These are phyloP conservation scores for Cicer bijugum DNA, from an alignment of 306 rosid genomes.

Conservation along the genomic window DNA sequence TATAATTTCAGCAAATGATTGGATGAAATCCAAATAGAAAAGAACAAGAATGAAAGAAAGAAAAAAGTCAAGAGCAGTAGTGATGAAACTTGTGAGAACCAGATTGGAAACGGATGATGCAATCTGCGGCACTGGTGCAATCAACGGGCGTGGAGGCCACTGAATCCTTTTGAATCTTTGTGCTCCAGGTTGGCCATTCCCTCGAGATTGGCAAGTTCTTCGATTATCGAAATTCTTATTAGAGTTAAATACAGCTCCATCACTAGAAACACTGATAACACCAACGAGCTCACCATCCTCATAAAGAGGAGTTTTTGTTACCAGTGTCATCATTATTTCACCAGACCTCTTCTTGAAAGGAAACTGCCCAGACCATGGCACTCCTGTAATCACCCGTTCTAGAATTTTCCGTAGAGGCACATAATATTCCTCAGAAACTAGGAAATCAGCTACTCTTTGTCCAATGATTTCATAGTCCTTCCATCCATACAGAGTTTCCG, in stretches of 20 bases:
- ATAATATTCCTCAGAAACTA: slow-evolving; percentile 56
- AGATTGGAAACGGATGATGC: slow-evolving; percentile 76
- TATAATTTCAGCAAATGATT: slow-evolving; percentile 26
- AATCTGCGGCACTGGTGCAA: slow-evolving; percentile 59
- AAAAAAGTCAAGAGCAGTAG: slow-evolving; percentile 21
- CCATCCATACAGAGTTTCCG: slow-evolving; percentile 78
- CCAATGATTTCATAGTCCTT: slow-evolving; percentile 67
- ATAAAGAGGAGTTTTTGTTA: slow-evolving; percentile 62
- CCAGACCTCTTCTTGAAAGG: slow-evolving; percentile 76
- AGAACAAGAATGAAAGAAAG: neutral
- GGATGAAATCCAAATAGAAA: slow-evolving; percentile 23
- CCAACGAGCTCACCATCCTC: slow-evolving; percentile 66
- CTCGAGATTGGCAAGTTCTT: slow-evolving; percentile 44
- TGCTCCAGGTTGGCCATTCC: slow-evolving; percentile 42
- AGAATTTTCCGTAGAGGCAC: slow-evolving; percentile 53
- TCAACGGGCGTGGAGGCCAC: slow-evolving; percentile 56
- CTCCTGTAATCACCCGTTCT: slow-evolving; percentile 54
- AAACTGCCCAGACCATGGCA: slow-evolving; percentile 72
- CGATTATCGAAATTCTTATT: slow-evolving; percentile 35
- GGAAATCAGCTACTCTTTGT: slow-evolving; percentile 48
- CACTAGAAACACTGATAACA: slow-evolving; percentile 65
- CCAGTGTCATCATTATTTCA: slow-evolving; percentile 64
- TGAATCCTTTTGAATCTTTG: slow-evolving; percentile 54
- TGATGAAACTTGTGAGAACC: slow-evolving; percentile 50
- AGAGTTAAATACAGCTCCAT: slow-evolving; percentile 51